A percentile compares a stretch with the other conserved stretches of the same genome.
Evolutionary conservation across 2,329 filamentous ascomycete genomes (phyloP).

Genomic region (Ophiobolus disseminans): DNA sequence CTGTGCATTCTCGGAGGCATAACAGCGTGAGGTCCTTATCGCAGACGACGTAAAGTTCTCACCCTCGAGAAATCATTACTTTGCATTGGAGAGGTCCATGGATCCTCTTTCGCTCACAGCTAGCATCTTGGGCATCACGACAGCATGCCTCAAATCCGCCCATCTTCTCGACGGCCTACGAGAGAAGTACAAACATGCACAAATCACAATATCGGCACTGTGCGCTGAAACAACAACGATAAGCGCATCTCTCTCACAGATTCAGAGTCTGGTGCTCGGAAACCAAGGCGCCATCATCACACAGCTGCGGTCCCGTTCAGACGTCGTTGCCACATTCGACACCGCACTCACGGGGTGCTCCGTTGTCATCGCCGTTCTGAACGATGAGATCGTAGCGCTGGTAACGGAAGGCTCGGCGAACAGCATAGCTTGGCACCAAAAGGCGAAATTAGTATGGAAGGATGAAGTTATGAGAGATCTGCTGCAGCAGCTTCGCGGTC

Average conservation of each 20-base stretch:
- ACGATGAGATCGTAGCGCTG: neutral
- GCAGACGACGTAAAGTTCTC: too few species aligned
- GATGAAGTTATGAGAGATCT: neutral
- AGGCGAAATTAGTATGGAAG: neutral
- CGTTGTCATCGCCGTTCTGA: neutral
- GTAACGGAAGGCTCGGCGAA: neutral
- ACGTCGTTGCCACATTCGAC: neutral
- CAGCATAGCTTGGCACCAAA: neutral
- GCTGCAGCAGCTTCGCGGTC: neutral
- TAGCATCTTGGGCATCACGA: neutral
- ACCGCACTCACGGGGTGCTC: neutral
- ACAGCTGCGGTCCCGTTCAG: neutral
- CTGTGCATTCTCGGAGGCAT: too few species aligned
- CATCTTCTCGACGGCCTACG: neutral
- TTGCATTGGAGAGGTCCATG: too few species aligned
- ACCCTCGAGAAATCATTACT: too few species aligned
- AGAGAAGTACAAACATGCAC: conserved; percentile 1
- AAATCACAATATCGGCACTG: neutral
- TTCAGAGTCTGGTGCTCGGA: neutral
- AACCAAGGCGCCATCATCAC: neutral
- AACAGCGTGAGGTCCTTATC: too few species aligned
- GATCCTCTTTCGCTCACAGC: conserved; percentile 1
- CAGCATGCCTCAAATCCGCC: neutral
- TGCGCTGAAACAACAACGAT: conserved; percentile 1
- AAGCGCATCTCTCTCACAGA: neutral